phyloP scores from a whole-genome alignment of 2,329 filamentous ascomycete genomes.

The Xylariaceae sp. region DNA sequence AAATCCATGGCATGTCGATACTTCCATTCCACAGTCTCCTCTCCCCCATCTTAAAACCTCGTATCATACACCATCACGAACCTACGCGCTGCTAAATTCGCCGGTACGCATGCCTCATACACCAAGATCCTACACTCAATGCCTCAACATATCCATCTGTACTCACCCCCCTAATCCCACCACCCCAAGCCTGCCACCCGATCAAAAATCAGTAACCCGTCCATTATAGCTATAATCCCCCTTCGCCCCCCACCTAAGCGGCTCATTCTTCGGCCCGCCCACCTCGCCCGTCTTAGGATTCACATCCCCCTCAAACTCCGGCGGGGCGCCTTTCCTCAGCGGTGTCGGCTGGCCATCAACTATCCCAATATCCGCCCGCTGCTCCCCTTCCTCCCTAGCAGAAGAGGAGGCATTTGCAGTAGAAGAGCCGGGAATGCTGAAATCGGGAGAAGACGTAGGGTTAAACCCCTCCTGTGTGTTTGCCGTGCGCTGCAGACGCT shows the following conservation, averaged over 20 bases:
- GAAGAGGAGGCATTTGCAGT: background rate
- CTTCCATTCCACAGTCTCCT: too few species aligned
- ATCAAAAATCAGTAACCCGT: constrained; percentile 82
- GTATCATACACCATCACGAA: too few species aligned
- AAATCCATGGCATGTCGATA: too few species aligned
- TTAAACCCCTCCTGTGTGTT: constrained; percentile 34
- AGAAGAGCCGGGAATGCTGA: constrained; percentile 7
- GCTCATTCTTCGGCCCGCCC: constrained; percentile 96
- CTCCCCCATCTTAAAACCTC: too few species aligned
- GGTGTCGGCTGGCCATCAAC: constrained; percentile 33
- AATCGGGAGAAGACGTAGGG: constrained; percentile 27
- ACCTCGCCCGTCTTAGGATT: constrained; percentile 96
- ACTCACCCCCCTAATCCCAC: too few species aligned
- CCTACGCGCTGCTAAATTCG: too few species aligned
- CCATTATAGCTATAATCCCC: constrained; percentile 94
- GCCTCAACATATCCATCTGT: too few species aligned
- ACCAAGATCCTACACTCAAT: too few species aligned
- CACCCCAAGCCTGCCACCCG: too few species aligned
- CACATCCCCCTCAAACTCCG: constrained; percentile 87
- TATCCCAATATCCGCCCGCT: background rate
- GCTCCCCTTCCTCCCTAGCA: background rate
- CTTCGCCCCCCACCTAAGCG: constrained; percentile 74
- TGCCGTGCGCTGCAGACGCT: constrained; percentile 66
- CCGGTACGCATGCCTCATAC: too few species aligned
- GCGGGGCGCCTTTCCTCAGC: constrained; percentile 63